phyloP scores from a whole-genome alignment of 2,329 filamentous ascomycete species.

The Fusarium abutilonis region DNA sequence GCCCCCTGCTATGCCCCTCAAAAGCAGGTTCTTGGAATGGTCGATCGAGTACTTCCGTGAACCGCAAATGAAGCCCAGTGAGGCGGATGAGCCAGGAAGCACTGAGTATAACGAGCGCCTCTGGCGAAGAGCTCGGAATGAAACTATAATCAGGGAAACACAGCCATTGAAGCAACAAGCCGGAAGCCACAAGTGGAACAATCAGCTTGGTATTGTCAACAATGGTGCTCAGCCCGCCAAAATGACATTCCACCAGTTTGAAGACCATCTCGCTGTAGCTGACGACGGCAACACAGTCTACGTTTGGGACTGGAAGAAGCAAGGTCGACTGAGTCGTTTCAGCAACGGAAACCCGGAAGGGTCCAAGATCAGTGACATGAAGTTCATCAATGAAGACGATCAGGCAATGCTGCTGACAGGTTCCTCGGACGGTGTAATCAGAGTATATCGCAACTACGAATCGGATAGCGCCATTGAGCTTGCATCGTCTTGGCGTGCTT shows the following conservation, averaged over 20 bases:
- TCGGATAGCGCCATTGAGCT: conserved; percentile 79
- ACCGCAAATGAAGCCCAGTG: conserved; percentile 96
- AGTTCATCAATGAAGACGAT: conserved; percentile 98
- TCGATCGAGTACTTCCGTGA: conserved; percentile 98
- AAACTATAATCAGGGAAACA: conserved; percentile 89
- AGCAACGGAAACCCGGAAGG: conserved; percentile 93
- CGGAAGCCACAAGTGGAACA: conserved; percentile 86
- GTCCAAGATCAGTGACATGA: conserved; percentile 92
- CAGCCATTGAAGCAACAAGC: conserved; percentile 93
- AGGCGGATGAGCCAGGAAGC: conserved; percentile 95
- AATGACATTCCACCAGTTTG: conserved; percentile 97
- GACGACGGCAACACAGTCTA: conserved; percentile 91
- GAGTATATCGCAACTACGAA: conserved; percentile 93
- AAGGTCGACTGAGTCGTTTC: conserved; percentile 80
- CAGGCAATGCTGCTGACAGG: conserved; percentile 94
- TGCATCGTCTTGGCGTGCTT: conserved; percentile 87
- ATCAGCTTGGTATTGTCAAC: conserved; percentile 82
- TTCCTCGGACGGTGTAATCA: conserved; percentile 92
- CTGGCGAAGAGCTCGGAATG: conserved; percentile 92
- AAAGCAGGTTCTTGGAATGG: conserved; percentile 91
- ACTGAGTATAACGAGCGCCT: conserved; percentile 95
- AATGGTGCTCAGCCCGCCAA: conserved; percentile 90
- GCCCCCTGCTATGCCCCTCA: conserved; percentile 75
- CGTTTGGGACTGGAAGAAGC: conserved; percentile 92
- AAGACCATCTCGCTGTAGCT: conserved; percentile 92